Base-by-base conservation (phyloP, 192 early-diverging fungal genomes). In the Coemansia sp. region DNA sequence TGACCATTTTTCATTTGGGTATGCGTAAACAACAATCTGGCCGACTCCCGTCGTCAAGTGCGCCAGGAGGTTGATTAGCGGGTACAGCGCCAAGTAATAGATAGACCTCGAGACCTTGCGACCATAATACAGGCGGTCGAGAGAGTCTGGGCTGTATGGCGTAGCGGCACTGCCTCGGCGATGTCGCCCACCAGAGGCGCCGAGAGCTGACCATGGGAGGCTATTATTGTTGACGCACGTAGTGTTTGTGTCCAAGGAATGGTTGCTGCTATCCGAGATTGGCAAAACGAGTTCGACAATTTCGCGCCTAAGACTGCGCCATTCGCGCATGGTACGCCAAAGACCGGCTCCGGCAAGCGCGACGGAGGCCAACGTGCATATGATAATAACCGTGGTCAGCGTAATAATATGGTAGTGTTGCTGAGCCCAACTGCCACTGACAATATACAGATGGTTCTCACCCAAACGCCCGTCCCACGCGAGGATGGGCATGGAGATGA, bases 361-460 rank as follows among this genome's bases (percentile, higher is more conserved):
- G 28, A 82, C 66, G 2, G 79, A 82, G 13, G 79, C 79, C 51
- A 76, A 33, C 3, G 79, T 60, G 63, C 79, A 82, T 37, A 82
- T 82, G 31, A 82, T 65, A 43, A 82, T 82, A 13, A 82, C 79
- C 9, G 61, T 73, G 20, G 79, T 62, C 39, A 82, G 59, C 13
- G 79, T 82, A 61, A 82, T 71, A 35, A 82, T 82, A 36, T 82
- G 79, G 62, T 76, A 82, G 66, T 82, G 79, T 43, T 67, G 66
- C 43, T 82, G 79, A 11, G 70, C 45, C 73, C 67, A 68, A 20
- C 50, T 73, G 9, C 79, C 79, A n/a, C 67, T 63, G 14, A 82
- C 79, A 70, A 82, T 82, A 55, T 82, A 82, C 70, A 82, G 38
- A 18, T 82, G 73, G 58, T 76, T 73, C 5, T 60, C 48, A 50